phyloP scores from a whole-genome alignment of 495 filamentous ascomycete genomes.

The Penicillium cinerascens region DNA sequence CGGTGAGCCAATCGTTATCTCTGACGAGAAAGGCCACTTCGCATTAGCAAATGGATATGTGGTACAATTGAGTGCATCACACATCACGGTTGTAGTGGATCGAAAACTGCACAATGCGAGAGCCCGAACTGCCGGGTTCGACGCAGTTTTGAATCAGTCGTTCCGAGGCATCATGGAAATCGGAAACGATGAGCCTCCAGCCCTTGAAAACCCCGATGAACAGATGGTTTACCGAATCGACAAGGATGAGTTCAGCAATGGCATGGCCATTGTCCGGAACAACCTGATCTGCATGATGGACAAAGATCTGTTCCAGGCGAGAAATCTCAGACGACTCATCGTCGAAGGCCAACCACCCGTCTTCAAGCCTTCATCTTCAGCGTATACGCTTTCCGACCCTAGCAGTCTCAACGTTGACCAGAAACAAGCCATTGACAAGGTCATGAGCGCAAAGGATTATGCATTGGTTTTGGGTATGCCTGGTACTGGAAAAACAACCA shows the following conservation, averaged over 20 bases:
- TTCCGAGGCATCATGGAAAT: slow-evolving; percentile 93
- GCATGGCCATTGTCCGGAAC: slow-evolving; percentile 90
- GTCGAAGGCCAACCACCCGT: slow-evolving; percentile 66
- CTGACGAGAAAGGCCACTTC: slow-evolving; percentile 91
- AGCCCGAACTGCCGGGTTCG: slow-evolving; percentile 67
- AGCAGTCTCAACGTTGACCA: slow-evolving; percentile 79
- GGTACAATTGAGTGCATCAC: slow-evolving; percentile 63
- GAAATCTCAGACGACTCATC: slow-evolving; percentile 70
- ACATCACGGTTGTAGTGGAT: slow-evolving; percentile 85
- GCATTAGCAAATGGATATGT: slow-evolving; percentile 91
- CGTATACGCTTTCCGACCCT: slow-evolving; percentile 51
- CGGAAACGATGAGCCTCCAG: slow-evolving; percentile 45
- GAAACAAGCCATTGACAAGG: slow-evolving; percentile 78
- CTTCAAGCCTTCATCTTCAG: slow-evolving; percentile 64
- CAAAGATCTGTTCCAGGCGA: slow-evolving; percentile 67
- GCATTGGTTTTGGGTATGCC: slow-evolving; percentile 96
- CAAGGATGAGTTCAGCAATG: slow-evolving; percentile 97
- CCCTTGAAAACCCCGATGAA: slow-evolving; percentile 48
- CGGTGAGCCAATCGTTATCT: slow-evolving; percentile 93
- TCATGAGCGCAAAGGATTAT: slow-evolving; percentile 92
- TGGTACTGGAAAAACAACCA: slow-evolving; percentile 96
- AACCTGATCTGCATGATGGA: slow-evolving; percentile 92
- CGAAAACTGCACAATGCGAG: slow-evolving; percentile 82
- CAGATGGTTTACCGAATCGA: slow-evolving; percentile 78
- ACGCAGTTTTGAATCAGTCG: slow-evolving; percentile 70